Base-by-base conservation (phyloP, 73 alveolate genomes). In the Stentor roeselii region DNA sequence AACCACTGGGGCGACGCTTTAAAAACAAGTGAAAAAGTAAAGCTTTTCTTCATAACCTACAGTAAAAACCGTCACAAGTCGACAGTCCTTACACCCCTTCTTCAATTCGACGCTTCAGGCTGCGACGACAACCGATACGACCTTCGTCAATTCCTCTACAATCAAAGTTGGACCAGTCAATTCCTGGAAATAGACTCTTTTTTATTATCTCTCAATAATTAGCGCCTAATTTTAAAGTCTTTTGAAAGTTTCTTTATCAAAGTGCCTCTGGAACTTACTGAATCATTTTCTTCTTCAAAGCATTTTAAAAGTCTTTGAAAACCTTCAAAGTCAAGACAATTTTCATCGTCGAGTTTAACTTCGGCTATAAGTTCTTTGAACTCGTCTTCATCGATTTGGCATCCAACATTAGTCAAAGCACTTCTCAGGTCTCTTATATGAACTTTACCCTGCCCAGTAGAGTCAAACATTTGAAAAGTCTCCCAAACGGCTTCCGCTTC, bases 41-140 rank as follows among this genome's bases (percentile, higher is more conserved):
- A 92, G 90, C 42, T 86, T 1, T 92, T 92, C 90, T 92, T 92
- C 88, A 27, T n/a, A 35, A 30, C 3, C 27, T 82, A 82, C 39
- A 86, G 67, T 3, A 2, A 3, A 11, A 82, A 82, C 27, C 3
- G 88, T 38, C 94, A 92, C 85, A 92, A 92, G 76, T 80, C 87
- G 89, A 94, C 98, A 1, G 89, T 94, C 3, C 35, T 95, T 60
- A 96, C 99, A 3, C 99, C 99, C 0, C 58, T 97, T 37, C 93
- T 93, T 88, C 98, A 95, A 80, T 97, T 98, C 14, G 98, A 91
- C 90, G 87, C 90, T 82, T 91, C 92, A 83, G 95, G 98, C 3
- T 88, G 92, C 11, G 99, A 96, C 78, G 99, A 96, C 88, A 96
- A 96, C 82, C 88, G 99, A 75, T 92, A 90, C 60, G 99, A 96